A percentile compares a stretch with the other conserved stretches of the same genome.
Conservation (phyloP, 148 eudicot species). For the Nyssa sinensis region DNA sequence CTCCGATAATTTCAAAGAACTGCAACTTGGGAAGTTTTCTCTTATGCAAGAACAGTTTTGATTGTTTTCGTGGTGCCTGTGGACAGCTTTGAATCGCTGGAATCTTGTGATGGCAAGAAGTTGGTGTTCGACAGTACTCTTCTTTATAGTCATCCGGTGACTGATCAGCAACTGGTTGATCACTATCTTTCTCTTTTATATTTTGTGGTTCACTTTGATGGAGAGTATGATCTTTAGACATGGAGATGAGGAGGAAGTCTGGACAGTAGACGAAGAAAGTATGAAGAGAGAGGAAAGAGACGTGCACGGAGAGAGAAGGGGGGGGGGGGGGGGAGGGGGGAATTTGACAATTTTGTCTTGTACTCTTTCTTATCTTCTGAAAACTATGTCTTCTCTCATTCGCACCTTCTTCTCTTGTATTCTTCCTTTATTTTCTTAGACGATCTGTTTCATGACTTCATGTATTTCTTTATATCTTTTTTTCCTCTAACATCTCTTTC, state of each 20-base stretch:
- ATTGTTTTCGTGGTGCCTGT: neutral
- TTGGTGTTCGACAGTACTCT: neutral
- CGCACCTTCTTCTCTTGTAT: neutral
- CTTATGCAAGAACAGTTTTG: neutral
- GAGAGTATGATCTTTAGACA: neutral
- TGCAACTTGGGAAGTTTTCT: neutral
- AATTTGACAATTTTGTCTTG: neutral
- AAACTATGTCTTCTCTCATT: neutral
- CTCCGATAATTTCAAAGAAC: neutral
- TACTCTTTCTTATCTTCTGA: neutral
- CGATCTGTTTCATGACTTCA: too few relatives aligned
- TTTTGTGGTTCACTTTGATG: neutral
- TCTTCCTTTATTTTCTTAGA: neutral
- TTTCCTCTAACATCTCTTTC: too few relatives aligned
- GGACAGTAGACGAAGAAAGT: too few relatives aligned
- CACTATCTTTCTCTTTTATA: neutral
- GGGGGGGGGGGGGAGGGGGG: neutral
- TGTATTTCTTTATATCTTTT: neutral
- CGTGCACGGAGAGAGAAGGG: too few relatives aligned
- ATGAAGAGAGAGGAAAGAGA: too few relatives aligned
- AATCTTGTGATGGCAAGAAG: neutral
- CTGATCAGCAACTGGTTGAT: neutral
- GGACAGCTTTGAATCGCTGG: neutral
- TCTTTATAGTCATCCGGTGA: neutral
- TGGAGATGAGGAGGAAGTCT: neutral